Evolutionary conservation across 1,139 yeast genomes (phyloP).

Genomic region (Protomyces pachydermus): DNA sequence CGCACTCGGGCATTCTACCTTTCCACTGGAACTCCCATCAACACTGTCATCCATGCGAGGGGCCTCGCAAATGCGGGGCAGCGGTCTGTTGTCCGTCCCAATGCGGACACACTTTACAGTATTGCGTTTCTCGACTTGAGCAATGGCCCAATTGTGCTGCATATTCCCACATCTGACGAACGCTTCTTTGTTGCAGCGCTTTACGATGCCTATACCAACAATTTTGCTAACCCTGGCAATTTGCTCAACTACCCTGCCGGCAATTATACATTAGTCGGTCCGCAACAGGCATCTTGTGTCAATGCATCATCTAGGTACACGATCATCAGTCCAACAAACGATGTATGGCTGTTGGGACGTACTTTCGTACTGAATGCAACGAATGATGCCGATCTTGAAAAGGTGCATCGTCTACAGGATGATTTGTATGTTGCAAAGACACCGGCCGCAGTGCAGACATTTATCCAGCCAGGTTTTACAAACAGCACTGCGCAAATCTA

Average conservation of each 20-base stretch:
- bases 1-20: background rate
- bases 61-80: background rate
- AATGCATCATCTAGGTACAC: background rate
- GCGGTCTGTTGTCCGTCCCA: background rate
- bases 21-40: background rate
- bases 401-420: background rate
- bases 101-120: slow-evolving; percentile 3
- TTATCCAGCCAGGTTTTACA: background rate
- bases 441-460: background rate
- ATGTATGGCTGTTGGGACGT: background rate
- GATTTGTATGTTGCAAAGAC: background rate
- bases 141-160: background rate
- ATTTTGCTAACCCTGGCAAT: background rate
- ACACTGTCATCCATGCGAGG: background rate
- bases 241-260: background rate
- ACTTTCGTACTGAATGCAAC: background rate
- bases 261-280: background rate
- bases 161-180: background rate
- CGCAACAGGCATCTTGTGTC: background rate
- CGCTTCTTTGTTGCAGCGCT: slow-evolving; percentile 2
- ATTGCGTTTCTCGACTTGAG: background rate
- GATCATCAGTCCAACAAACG: background rate
- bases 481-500: background rate
- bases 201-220: slow-evolving; percentile 3
- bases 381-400: background rate